Percentiles rank a stretch among this genome's conserved stretches.
Conservation (phyloP, 2,329 filamentous ascomycete genomes). For the Fusarium sp. region DNA sequence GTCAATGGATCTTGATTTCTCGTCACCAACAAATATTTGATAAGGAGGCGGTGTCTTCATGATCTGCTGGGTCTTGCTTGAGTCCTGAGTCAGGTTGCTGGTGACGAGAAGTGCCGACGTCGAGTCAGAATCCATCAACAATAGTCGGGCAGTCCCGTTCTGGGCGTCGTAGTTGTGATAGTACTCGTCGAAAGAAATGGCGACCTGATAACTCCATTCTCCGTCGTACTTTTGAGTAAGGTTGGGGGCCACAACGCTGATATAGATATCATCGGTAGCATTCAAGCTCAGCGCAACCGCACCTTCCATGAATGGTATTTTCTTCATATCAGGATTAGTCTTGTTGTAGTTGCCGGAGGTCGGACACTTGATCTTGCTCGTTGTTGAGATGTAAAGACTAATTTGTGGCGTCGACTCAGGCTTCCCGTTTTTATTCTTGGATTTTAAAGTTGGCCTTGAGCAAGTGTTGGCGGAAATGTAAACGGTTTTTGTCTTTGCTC, state of each 20-base stretch:
- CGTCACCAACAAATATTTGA: slow-evolving; percentile 80
- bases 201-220: slow-evolving; percentile 83
- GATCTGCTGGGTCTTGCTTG: slow-evolving; percentile 65
- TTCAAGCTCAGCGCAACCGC: slow-evolving; percentile 75
- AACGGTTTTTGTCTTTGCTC: slow-evolving; percentile 61
- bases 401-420: slow-evolving; percentile 73
- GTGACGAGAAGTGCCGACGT: slow-evolving; percentile 84
- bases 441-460: slow-evolving; percentile 71
- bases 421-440: slow-evolving; percentile 29
- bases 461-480: slow-evolving; percentile 92
- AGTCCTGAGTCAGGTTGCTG: slow-evolving; percentile 74
- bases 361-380: slow-evolving; percentile 50
- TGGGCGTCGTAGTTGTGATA: slow-evolving; percentile 74
- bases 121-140: slow-evolving; percentile 88
- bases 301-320: slow-evolving; percentile 71
- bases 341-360: slow-evolving; percentile 40
- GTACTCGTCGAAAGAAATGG: slow-evolving; percentile 81
- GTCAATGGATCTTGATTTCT: slow-evolving; percentile 68
- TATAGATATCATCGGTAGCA: slow-evolving; percentile 76
- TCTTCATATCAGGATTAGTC: slow-evolving; percentile 42
- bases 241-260: slow-evolving; percentile 80
- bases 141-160: slow-evolving; percentile 65
- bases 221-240: slow-evolving; percentile 71
- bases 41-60: slow-evolving; percentile 72
- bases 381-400: slow-evolving; percentile 79